Base-by-base conservation (phyloP, 2,329 filamentous ascomycete species). In the Botrytis porri region DNA sequence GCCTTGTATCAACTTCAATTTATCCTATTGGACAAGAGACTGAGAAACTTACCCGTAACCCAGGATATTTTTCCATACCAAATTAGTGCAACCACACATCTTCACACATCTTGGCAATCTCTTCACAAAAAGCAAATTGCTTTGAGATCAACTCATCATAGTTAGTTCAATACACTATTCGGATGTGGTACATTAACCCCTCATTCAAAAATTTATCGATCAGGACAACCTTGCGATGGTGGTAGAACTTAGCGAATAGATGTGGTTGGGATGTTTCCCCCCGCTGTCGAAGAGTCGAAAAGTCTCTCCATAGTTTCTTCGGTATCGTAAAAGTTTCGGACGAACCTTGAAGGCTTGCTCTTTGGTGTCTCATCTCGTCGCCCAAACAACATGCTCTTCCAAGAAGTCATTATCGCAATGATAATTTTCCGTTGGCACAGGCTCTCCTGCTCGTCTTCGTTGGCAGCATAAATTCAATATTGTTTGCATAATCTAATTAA, bases 241-340 rank as follows among this genome's bases (percentile, higher is more conserved):
- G 32, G 45, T 62, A 32, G 16, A 70, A 70, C 67, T 70, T 70
- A 20, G 29, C 67, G 41, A 70, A 62, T 70, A 61, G 67, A 29
- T 45, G 54, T 61, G 29, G 39, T 54, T 62, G 39, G 16, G 43
- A 70, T n/a, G 18, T 22, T 29, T 62, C 39, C 67, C 67, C 67
- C 67, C 67, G 67, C 67, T 70, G 66, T 69, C 66, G 35, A 54
- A 51, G 51, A 18, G n/a, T 54, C 35, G 37, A 25, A n/a, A 39
- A 25, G 64, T 37, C 64, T 39, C 35, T 66, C 64, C 37, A 35
- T 43, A n/a, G 14, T 35, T 45, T 54, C 48, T 61, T 61, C 66
- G 51, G 66, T 70, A 62, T 70, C 67, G 54, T 70, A 61, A 70
- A 57, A 62, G 54, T 70, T 62, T 62, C 67, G 67, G 67, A 70